Percentiles rank a stretch among this genome's conserved stretches.
These are phyloP conservation scores for Clitoria ternatea DNA, from an alignment of 306 rosid genomes.

Conservation along the genomic window DNA sequence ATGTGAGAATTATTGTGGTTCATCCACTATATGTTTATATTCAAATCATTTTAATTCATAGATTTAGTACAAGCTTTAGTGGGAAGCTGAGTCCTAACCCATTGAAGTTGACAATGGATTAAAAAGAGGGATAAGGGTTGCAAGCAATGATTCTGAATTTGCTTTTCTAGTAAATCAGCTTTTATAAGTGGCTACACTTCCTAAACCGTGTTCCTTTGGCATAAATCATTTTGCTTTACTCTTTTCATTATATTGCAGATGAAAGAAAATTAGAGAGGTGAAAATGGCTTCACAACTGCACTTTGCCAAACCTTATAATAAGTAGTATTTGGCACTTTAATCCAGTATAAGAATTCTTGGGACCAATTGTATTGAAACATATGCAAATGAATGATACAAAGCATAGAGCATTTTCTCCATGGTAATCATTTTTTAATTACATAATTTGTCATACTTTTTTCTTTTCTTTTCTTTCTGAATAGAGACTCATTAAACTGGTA, in stretches of 20 bases:
- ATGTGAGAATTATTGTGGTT: neutral
- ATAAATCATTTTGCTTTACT: neutral
- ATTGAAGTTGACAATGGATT: constrained; percentile 19
- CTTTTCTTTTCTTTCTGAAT: neutral
- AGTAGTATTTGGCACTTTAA: neutral
- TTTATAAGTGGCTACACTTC: constrained; percentile 25
- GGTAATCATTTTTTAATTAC: neutral
- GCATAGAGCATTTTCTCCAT: constrained; percentile 17
- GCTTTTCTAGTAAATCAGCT: constrained; percentile 29
- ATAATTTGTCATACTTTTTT: neutral
- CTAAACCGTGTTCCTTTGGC: constrained; percentile 13
- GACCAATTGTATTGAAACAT: constrained; percentile 14
- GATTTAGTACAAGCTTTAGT: constrained; percentile 19
- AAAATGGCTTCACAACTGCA: constrained; percentile 24
- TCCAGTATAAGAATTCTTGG: constrained; percentile 6
- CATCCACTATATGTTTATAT: constrained; percentile 11
- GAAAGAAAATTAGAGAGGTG: constrained; percentile 23
- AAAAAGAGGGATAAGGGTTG: neutral
- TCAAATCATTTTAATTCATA: constrained; percentile 7
- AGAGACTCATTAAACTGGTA: neutral
- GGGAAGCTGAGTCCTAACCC: constrained; percentile 46
- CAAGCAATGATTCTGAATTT: constrained; percentile 12
- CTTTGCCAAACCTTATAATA: constrained; percentile 4
- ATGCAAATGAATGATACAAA: constrained; percentile 21
- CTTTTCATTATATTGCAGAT: neutral